A percentile compares a stretch with the other conserved stretches of the same genome.
Conservation (phyloP, 805 yeast genomes). For the Metschnikowia cubensis region DNA sequence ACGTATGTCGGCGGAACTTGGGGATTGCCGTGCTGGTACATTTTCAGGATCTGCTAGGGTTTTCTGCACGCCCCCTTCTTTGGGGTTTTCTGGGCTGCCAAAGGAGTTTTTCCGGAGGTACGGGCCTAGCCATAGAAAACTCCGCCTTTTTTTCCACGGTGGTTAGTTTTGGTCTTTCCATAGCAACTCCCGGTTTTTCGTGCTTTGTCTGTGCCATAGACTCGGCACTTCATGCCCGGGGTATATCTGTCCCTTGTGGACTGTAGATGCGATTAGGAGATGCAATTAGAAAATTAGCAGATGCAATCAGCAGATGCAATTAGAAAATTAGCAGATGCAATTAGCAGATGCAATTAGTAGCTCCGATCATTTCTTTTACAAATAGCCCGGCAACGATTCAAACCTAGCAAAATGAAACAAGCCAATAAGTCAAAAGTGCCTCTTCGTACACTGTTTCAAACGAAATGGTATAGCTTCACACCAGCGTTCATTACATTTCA, state of each 20-base stretch:
- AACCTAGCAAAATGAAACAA: too few species aligned
- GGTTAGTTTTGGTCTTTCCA: constrained; percentile 35
- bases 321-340: too few species aligned
- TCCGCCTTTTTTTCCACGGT: constrained; percentile 26
- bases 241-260: constrained; percentile 20
- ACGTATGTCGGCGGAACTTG: constrained; percentile 16
- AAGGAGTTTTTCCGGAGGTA: constrained; percentile 19
- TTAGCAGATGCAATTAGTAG: too few species aligned
- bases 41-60: constrained; percentile 15
- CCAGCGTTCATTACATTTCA: too few species aligned
- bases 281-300: too few species aligned
- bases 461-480: too few species aligned
- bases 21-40: constrained; percentile 23
- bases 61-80: constrained; percentile 15
- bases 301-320: too few species aligned
- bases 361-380: too few species aligned
- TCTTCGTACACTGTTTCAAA: too few species aligned
- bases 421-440: too few species aligned
- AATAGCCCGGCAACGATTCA: too few species aligned
- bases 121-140: constrained; percentile 8
- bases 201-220: constrained; percentile 38
- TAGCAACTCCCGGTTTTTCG: constrained; percentile 44
- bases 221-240: constrained; percentile 50
- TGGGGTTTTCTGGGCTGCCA: constrained; percentile 10
- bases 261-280: too few species aligned